Base-by-base conservation (phyloP, 257 asterid genomes). In the Ilex aquifolium region DNA sequence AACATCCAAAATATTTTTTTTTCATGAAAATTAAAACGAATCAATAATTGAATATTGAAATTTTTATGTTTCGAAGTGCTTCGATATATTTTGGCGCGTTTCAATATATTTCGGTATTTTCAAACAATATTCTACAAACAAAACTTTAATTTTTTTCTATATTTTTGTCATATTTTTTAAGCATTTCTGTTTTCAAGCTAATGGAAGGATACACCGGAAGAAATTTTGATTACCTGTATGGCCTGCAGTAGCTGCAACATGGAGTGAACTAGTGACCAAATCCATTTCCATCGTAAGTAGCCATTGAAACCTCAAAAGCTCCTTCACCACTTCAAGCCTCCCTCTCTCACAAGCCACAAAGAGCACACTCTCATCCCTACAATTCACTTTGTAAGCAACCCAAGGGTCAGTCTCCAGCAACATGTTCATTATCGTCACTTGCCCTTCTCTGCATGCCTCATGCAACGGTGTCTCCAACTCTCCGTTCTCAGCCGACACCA, bases 391-490 rank as follows among this genome's bases (percentile, higher is more conserved):
- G 14, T 58, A 82, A 46, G 61, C 79, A 44, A 72, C 31, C 59
- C 48, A 17, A 0, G 78, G 65, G 15, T 77, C 77, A 0, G 39
- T 57, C 30, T 74, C 78, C 14, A 82, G 53, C 60, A 82, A 14
- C n/a, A 77, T 44, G 5, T 44, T 39, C 21, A 56, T 72, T 2
- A 79, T 72, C 42, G 70, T 73, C n/a, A 75, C 27, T 57, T 67
- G 72, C 51, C 85, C 88, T 65, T 82, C 83, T 68, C 81, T 71
- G 77, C 85, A 79, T 10, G 88, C 88, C 30, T 68, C 76, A 21
- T 79, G 78, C 39, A 82, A 13, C 1, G 83, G 77, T 10, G 88
- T 76, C 75, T 82, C 85, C n/a, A 61, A 61, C 36, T 79, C 81
- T 0, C 63, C 66, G 42, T 82, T 82, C 52, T 79, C 88, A 44